Evolutionary conservation across 2,329 filamentous ascomycete species (phyloP), one percentile per base, ranked within the genome.

Genomic region (Furcasterigmium furcatum): DNA sequence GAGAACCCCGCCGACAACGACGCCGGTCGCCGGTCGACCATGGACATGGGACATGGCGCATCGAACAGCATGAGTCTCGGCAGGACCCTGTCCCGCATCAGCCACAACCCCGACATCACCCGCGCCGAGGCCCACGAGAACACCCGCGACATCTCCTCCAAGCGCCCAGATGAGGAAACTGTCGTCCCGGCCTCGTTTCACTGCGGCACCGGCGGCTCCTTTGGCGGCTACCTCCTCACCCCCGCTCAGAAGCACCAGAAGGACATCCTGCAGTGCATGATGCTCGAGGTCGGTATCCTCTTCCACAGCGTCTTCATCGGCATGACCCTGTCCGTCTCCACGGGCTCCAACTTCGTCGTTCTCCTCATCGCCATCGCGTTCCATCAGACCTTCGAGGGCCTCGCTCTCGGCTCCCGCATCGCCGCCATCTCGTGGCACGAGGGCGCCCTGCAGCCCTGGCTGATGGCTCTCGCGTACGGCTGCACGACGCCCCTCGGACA

Each of bases 291-390:
- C 22, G 88, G 88, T 22, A 91, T 91, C 53, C 73, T 89, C 13
- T 88, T 88, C 61, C 85, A 89, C 66, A 87, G 82, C 58, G 74
- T 91, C 49, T 92, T 92, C 59, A 91, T 92, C 54, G 88, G 88
- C 49, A 91, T 91, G 85, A 86, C 88, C 4, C 74, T 92, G 35
- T 88, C 85, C 25, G 87, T 92, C 8, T 84, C 87, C 4, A 86
- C 85, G 1, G 87, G 87, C 1, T 82, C 84, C 9, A 80, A 85
- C 5, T 92, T 92, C 57, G 74, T 88, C 44, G 83, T 91, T n/a
- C 82, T 92, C 47, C 74, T 91, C 2, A 76, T 91, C 39, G 88
- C 88, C 42, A 90, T 92, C 55, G 77, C 79, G 43, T 91, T 91
- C 63, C 88, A 92, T 58, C 86, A 77, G 56, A 68, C 67, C 1